phyloP scores from a whole-genome alignment of 805 yeast species.

The Yamadazyma takamatsuzukensis region DNA sequence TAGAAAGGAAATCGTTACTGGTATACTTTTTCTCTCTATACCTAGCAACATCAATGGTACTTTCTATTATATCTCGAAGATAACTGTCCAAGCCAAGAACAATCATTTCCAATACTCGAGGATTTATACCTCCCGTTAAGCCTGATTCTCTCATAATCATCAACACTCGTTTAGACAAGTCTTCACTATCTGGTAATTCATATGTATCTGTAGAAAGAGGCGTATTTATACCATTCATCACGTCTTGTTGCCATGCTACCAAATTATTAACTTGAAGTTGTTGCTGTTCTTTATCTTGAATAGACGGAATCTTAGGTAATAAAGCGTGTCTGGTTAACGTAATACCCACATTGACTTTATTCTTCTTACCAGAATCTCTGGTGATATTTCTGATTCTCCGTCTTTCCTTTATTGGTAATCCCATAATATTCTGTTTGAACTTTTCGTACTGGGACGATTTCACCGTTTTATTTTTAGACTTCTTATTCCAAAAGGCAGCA shows the following conservation, averaged over 20 bases:
- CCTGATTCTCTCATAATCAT: constrained; percentile 92
- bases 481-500: constrained; percentile 45
- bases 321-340: constrained; percentile 68
- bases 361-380: constrained; percentile 76
- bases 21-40: constrained; percentile 50
- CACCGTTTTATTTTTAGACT: constrained; percentile 45
- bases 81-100: constrained; percentile 80
- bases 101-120: constrained; percentile 74
- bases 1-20: constrained; percentile 30
- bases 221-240: constrained; percentile 77
- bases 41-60: constrained; percentile 67
- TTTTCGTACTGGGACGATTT: constrained; percentile 72
- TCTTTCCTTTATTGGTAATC: constrained; percentile 80
- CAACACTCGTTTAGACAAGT: constrained; percentile 61
- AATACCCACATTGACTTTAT: constrained; percentile 65
- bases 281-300: constrained; percentile 45
- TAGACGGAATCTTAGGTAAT: constrained; percentile 83
- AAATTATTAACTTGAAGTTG: constrained; percentile 48
- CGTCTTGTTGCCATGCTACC: constrained; percentile 89
- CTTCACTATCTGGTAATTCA: constrained; percentile 79
- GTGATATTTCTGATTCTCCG: constrained; percentile 80
- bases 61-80: constrained; percentile 68
- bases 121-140: constrained; percentile 71
- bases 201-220: constrained; percentile 74
- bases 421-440: constrained; percentile 81